Evolutionary conservation across 768 basidiomycete genomes (phyloP).

Genomic region (Phlebiopsis gigantea): DNA sequence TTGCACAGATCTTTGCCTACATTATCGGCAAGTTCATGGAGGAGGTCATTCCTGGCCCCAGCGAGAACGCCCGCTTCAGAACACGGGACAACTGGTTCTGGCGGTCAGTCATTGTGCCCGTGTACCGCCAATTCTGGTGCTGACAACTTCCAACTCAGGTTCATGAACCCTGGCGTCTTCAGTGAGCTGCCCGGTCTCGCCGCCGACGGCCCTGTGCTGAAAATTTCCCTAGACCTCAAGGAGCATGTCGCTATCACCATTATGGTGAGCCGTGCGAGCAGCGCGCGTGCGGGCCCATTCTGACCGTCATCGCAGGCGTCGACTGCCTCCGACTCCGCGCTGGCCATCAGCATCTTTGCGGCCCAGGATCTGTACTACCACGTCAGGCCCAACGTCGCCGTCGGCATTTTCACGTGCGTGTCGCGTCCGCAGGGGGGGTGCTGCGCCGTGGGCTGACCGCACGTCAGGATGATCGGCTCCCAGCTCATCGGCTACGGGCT

Average conservation of each 20-base stretch:
- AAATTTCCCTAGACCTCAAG: slow-evolving; percentile 27
- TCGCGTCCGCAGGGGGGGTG: not conserved
- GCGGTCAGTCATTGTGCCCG: slow-evolving; percentile 3
- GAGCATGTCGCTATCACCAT: slow-evolving; percentile 28
- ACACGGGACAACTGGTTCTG: slow-evolving; percentile 24
- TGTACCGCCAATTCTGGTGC: not conserved
- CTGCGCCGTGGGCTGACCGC: not conserved
- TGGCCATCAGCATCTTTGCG: slow-evolving; percentile 23
- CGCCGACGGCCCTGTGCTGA: not conserved
- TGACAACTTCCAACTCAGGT: not conserved
- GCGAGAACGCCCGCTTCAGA: slow-evolving; percentile 13
- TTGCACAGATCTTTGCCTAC: slow-evolving; percentile 19
- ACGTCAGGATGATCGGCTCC: slow-evolving; percentile 20
- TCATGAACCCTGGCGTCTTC: slow-evolving; percentile 25
- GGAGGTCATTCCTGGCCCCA: slow-evolving; percentile 20
- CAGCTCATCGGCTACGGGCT: slow-evolving; percentile 28
- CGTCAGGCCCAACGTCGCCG: slow-evolving; percentile 23
- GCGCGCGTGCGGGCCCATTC: not conserved
- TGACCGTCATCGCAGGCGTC: slow-evolving; percentile 4
- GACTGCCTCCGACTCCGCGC: slow-evolving; percentile 21
- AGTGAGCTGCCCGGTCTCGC: slow-evolving; percentile 12
- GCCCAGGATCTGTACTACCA: slow-evolving; percentile 30
- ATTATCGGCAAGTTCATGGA: slow-evolving; percentile 23
- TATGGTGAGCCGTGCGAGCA: slow-evolving; percentile 12
- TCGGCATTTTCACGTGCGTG: slow-evolving; percentile 29